phyloP scores from a whole-genome alignment of 768 basidiomycete species.

The Russula dissimulans region DNA sequence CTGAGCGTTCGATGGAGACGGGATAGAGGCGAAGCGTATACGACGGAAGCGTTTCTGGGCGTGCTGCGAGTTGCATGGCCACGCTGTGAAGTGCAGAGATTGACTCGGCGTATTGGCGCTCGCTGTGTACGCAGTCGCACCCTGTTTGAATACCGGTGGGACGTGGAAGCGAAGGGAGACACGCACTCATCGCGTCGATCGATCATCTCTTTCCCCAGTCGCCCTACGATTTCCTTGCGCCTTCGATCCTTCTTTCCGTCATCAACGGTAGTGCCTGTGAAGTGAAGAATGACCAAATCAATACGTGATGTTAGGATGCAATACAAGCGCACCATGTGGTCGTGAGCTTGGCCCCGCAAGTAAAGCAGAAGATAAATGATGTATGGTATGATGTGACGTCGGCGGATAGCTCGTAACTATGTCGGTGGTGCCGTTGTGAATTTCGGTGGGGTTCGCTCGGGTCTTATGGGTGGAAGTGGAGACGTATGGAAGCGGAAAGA shows the following conservation, averaged over 20 bases:
- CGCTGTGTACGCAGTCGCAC: constrained; percentile 29
- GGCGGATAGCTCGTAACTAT: constrained; percentile 29
- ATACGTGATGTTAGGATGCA: not conserved
- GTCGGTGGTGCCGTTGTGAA: constrained; percentile 25
- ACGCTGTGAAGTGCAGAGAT: constrained; percentile 51
- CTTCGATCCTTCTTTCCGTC: constrained; percentile 55
- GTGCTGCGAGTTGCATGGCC: constrained; percentile 53
- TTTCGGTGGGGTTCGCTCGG: constrained; percentile 23
- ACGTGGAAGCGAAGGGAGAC: not conserved
- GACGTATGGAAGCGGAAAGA: constrained; percentile 54
- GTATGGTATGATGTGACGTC: constrained; percentile 32
- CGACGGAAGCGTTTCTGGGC: constrained; percentile 53
- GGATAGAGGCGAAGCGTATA: constrained; percentile 71
- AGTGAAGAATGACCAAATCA: not conserved
- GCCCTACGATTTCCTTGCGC: constrained; percentile 59
- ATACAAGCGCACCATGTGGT: constrained; percentile 6
- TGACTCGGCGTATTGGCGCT: constrained; percentile 52
- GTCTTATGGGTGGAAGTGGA: constrained; percentile 40
- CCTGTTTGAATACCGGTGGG: constrained; percentile 5
- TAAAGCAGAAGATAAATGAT: constrained; percentile 39
- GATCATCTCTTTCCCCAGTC: constrained; percentile 60
- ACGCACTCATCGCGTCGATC: constrained; percentile 72
- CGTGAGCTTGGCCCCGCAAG: constrained; percentile 19
- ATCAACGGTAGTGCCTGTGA: constrained; percentile 25
- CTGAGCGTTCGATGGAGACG: constrained; percentile 65